A percentile compares a stretch with the other conserved stretches of the same genome.
Conservation (phyloP, 1,139 yeast genomes). For the Geotrichum phurueaensis region DNA sequence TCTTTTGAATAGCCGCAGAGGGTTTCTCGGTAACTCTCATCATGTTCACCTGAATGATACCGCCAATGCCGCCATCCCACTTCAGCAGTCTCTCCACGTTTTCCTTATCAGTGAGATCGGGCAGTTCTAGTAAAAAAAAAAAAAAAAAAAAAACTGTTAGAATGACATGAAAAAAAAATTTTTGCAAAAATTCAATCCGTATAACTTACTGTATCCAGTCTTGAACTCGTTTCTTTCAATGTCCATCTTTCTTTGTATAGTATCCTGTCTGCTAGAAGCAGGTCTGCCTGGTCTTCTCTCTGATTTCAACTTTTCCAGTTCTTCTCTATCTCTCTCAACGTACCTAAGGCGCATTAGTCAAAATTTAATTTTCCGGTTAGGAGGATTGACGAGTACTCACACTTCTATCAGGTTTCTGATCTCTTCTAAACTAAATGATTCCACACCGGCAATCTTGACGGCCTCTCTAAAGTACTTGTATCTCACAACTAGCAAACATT, state of each 20-base stretch:
- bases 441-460: slow-evolving; percentile 42
- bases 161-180: neutral
- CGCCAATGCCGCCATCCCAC: slow-evolving; percentile 85
- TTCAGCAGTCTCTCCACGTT: slow-evolving; percentile 55
- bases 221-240: slow-evolving; percentile 55
- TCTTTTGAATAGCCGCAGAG: neutral
- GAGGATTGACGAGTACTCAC: slow-evolving; percentile 16
- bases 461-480: slow-evolving; percentile 62
- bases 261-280: slow-evolving; percentile 59
- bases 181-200: slow-evolving; percentile 10
- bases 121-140: slow-evolving; percentile 35
- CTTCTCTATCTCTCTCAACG: slow-evolving; percentile 67
- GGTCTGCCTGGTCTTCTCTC: slow-evolving; percentile 88
- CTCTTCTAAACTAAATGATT: slow-evolving; percentile 49
- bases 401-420: slow-evolving; percentile 55
- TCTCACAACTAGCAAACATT: slow-evolving; percentile 37
- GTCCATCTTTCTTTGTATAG: slow-evolving; percentile 56
- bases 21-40: slow-evolving; percentile 9
- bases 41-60: slow-evolving; percentile 56
- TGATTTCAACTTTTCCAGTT: slow-evolving; percentile 50
- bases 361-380: too few species aligned
- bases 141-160: slow-evolving; percentile 1
- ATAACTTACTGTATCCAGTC: slow-evolving; percentile 50
- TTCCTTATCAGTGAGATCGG: slow-evolving; percentile 58
- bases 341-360: slow-evolving; percentile 34